phyloP scores from a whole-genome alignment of 768 basidiomycete species.

The Boletus edulis region DNA sequence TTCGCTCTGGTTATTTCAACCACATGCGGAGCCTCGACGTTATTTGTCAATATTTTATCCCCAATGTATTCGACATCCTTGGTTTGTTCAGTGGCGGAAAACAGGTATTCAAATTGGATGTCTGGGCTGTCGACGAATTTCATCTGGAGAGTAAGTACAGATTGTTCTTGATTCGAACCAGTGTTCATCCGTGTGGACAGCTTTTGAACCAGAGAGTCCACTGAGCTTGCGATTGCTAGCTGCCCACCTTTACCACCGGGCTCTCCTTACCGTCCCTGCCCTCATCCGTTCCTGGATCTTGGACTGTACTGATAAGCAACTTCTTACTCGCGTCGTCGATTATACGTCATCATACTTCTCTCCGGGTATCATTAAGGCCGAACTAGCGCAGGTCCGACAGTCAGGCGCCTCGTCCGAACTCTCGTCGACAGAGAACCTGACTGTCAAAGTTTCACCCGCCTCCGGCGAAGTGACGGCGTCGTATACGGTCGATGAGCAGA shows the following conservation, averaged over 20 bases:
- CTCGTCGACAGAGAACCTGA: slow-evolving; percentile 67
- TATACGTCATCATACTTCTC: slow-evolving; percentile 88
- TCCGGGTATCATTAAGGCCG: slow-evolving; percentile 79
- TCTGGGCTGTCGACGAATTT: slow-evolving; percentile 85
- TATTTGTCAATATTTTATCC: slow-evolving; percentile 65
- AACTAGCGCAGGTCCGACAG: slow-evolving; percentile 71
- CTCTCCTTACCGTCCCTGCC: slow-evolving; percentile 79
- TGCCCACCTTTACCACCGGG: slow-evolving; percentile 87
- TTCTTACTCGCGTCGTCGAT: slow-evolving; percentile 68
- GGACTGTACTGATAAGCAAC: slow-evolving; percentile 85
- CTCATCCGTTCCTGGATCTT: slow-evolving; percentile 84
- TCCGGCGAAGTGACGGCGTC: slow-evolving; percentile 81
- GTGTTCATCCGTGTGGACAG: slow-evolving; percentile 32
- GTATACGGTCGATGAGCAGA: slow-evolving; percentile 91
- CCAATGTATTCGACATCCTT: slow-evolving; percentile 65
- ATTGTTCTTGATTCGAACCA: neutral
- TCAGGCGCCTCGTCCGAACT: slow-evolving; percentile 54
- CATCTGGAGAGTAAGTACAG: slow-evolving; percentile 61
- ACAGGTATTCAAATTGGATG: slow-evolving; percentile 76
- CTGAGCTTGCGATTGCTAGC: slow-evolving; percentile 65
- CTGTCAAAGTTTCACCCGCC: slow-evolving; percentile 69
- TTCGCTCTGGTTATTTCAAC: slow-evolving; percentile 81
- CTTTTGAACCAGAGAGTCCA: slow-evolving; percentile 51
- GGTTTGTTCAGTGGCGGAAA: slow-evolving; percentile 61
- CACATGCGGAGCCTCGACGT: slow-evolving; percentile 73